Percentiles rank a stretch among this genome's conserved stretches.
These are phyloP conservation scores for Suillus plorans DNA, from an alignment of 768 basidiomycete species.

Conservation along the genomic window DNA sequence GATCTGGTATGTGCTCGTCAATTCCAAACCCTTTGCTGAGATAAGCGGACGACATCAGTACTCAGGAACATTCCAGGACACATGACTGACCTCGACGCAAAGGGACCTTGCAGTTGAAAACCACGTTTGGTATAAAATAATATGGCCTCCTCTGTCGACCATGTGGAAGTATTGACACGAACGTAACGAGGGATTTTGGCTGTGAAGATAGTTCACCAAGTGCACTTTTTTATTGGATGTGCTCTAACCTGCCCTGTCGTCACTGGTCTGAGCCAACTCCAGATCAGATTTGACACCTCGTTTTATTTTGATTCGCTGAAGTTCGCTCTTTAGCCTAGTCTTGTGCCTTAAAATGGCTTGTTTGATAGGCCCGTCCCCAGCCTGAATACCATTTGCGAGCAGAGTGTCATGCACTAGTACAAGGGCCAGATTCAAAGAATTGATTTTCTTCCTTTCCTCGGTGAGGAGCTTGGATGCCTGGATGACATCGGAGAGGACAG, in stretches of 20 bases:
- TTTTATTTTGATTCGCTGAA: slow-evolving; percentile 81
- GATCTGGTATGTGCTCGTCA: slow-evolving; percentile 81
- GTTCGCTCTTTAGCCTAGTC: slow-evolving; percentile 82
- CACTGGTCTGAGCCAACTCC: slow-evolving; percentile 62
- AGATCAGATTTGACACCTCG: slow-evolving; percentile 62
- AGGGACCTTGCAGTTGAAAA: slow-evolving; percentile 51
- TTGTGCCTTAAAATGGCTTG: slow-evolving; percentile 87
- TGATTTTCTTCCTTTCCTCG: slow-evolving; percentile 75
- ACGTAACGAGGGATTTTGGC: slow-evolving; percentile 81
- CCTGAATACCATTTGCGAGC: slow-evolving; percentile 81
- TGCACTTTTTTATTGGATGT: not conserved
- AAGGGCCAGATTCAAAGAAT: slow-evolving; percentile 72
- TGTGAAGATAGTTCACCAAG: slow-evolving; percentile 25
- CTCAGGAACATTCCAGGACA: not conserved
- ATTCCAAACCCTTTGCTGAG: slow-evolving; percentile 61
- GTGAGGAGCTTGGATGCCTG: slow-evolving; percentile 63
- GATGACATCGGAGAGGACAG: slow-evolving; percentile 71
- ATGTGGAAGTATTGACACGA: slow-evolving; percentile 73
- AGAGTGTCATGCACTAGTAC: slow-evolving; percentile 92
- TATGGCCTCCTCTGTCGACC: slow-evolving; percentile 67
- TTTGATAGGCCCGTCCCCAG: slow-evolving; percentile 87
- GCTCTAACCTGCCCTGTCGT: slow-evolving; percentile 61
- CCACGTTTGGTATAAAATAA: slow-evolving; percentile 55
- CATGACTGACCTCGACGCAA: slow-evolving; percentile 48
- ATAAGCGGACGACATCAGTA: slow-evolving; percentile 7